Evolutionary conservation across 2,329 filamentous ascomycete genomes (phyloP), one percentile per base, ranked within the genome.

Genomic region (Ascosphaera pollenicola): DNA sequence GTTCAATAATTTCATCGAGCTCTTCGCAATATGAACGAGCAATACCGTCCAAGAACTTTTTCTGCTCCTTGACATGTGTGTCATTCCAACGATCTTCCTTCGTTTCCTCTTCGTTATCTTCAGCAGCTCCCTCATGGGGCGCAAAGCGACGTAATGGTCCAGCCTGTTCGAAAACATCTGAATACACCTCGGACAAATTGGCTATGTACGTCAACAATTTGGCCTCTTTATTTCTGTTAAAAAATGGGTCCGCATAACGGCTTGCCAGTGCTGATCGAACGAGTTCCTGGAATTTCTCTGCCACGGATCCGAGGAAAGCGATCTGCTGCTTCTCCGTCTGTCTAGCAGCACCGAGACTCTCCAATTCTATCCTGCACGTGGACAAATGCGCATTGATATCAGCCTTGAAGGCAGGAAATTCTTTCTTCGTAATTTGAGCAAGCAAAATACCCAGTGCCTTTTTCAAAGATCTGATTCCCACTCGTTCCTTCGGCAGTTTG

Each of bases 401-500:
- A 2, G 41, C 31, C 42, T 56, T 52, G 3, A 60, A 51, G 42
- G n/a, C 4, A 5, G 32, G 32, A 43, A 68, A 67, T 41, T 63
- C 59, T 2, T 54, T 53, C n/a, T 56, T 57, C 2, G 63, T 56
- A 39, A 63, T 55, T 3, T 49, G 47, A 2, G 54, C 54, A 1
- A 67, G 54, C 0, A 65, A 49, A 6, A 59, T 57, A 17, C 58
- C 53, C 3, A 68, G 50, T 3, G 58, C 55, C 3, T 40, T 41
- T 15, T 54, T 54, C 24, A 69, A 45, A 0, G 62, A 49, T 0
- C 49, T 44, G 21, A 67, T 54, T 2, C 64, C 65, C 17, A 59
- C 54, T 11, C 54, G 51, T 11, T 61, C 57, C 17, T 48, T 44
- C 1, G 52, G 46, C 1, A 65, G 38, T 1, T 31, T 39, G 8